Evolutionary conservation across 202 grass and related monocot species (phyloP), one percentile per base, ranked within the genome.

Genomic region (Saccharum hybrid): DNA sequence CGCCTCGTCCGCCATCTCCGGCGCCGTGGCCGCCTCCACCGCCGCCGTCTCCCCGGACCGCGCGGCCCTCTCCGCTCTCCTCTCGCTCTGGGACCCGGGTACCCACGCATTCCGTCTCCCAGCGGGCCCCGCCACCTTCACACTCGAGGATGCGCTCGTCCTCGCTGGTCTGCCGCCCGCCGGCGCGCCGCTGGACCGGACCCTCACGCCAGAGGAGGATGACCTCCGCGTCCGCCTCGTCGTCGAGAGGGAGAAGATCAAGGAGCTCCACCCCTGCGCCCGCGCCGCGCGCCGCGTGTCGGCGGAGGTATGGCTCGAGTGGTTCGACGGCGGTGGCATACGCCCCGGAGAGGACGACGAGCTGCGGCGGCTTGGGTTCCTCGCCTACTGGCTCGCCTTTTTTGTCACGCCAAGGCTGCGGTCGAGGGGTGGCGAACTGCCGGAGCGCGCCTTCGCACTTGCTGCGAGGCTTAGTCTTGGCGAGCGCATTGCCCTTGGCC

Each of bases 171-270:
- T 93, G 10, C 18, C 88, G 19, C 76, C 84, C 5, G 57, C 88
- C 1, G 88, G 91, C 14, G 81, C 91, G 2, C 77, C 79, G 28
- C 76, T 90, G 8, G 60, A 83, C 39, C 72, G 83, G 40, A 15
- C 67, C 42, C 74, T 90, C 31, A 83, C 76, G 5, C 85, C 70
- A 0, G 83, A 85, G n/a, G 88, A 93, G 65, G 83, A 93, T 0
- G 76, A 84, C 16, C 77, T 88, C 71, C 71, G 83, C 52, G 0
- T 42, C 59, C 88, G 86, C 36, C 71, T 94, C 2, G 41, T 88
- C 4, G 63, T 88, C 14, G 91, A 93, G 88, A 90, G 77, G 85
- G 91, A 93, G 86, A 93, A 90, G 83, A 93, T 93, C 56, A 57
- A 6, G 79, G 86, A 81, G 71, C 83, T 90, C 72, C 88, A 93